These are phyloP conservation scores for Polygonum aviculare DNA, from an alignment of 148 eudicot genomes.

Conservation along the genomic window DNA sequence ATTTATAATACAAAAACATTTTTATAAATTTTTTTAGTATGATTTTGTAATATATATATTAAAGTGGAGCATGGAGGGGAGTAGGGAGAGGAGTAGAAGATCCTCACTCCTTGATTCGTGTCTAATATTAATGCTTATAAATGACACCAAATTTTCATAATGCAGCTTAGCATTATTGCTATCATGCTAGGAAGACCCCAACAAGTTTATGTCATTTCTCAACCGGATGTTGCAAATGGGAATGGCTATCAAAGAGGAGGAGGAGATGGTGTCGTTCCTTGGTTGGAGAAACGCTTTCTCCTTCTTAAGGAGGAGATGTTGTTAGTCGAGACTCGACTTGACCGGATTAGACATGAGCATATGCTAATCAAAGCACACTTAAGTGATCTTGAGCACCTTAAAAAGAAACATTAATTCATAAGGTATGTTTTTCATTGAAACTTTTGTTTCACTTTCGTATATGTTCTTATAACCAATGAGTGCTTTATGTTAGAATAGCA, in stretches of 20 bases:
- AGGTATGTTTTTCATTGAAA: too few relatives aligned
- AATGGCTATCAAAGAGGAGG: conserved; percentile 30
- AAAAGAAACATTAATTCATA: conserved; percentile 6
- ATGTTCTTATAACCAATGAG: too few relatives aligned
- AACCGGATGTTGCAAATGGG: conserved; percentile 15
- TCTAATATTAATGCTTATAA: too few relatives aligned
- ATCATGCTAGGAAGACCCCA: conserved; percentile 67
- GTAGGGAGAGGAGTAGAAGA: too few relatives aligned
- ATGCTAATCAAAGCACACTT: conserved; percentile 40
- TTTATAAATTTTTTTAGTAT: too few relatives aligned
- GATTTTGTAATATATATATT: too few relatives aligned
- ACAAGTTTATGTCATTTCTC: conserved; percentile 53
- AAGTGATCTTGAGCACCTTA: conserved; percentile 41
- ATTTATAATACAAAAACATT: too few relatives aligned
- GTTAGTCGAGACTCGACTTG: conserved; percentile 56
- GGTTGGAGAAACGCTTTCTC: conserved; percentile 61
- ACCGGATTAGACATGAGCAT: conserved; percentile 68
- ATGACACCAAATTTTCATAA: background rate
- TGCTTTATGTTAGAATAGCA: too few relatives aligned
- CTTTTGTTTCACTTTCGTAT: too few relatives aligned
- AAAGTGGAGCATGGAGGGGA: too few relatives aligned
- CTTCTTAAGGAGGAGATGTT: conserved; percentile 82
- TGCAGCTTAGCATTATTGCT: conserved; percentile 75
- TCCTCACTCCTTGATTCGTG: too few relatives aligned
- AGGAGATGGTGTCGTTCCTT: conserved; percentile 35